Evolutionary conservation across 106 monocot species (phyloP).

Genomic region (Allium cepa): DNA sequence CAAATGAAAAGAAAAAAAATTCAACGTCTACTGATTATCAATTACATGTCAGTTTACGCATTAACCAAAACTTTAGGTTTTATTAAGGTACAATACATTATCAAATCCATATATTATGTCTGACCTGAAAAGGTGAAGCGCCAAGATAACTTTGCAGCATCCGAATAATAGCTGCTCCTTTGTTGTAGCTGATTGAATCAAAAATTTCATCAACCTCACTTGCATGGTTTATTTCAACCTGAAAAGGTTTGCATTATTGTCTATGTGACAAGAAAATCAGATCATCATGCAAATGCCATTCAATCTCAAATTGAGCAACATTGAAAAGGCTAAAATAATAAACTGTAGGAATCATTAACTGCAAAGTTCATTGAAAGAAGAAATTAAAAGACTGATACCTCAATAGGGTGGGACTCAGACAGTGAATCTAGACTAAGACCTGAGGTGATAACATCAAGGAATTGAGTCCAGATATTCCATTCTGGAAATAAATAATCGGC

Average conservation of each 20-base stretch:
- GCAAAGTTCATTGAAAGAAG: background rate
- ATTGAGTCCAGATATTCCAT: constrained; percentile 96
- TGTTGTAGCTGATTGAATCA: constrained; percentile 86
- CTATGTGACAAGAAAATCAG: background rate
- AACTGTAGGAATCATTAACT: background rate
- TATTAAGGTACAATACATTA: background rate
- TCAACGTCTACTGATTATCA: too few relatives aligned
- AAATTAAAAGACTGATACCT: constrained; percentile 35
- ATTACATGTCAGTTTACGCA: too few relatives aligned
- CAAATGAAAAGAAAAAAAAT: too few relatives aligned
- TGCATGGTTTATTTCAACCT: constrained; percentile 97
- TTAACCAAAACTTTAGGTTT: background rate
- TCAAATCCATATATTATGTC: constrained; percentile 1
- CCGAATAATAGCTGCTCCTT: constrained; percentile 79
- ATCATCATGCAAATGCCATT: background rate
- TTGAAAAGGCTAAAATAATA: background rate
- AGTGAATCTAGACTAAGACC: constrained; percentile 83
- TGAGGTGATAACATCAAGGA: constrained; percentile 65
- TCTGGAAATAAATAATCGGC: constrained; percentile 83
- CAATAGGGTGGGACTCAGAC: constrained; percentile 95
- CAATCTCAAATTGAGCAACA: background rate
- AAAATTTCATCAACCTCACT: constrained; percentile 92
- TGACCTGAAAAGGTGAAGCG: constrained; percentile 79
- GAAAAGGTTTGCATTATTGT: background rate
- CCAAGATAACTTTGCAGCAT: constrained; percentile 96